These are phyloP conservation scores for Candida vaughaniae DNA, from an alignment of 805 yeast genomes.

Conservation along the genomic window DNA sequence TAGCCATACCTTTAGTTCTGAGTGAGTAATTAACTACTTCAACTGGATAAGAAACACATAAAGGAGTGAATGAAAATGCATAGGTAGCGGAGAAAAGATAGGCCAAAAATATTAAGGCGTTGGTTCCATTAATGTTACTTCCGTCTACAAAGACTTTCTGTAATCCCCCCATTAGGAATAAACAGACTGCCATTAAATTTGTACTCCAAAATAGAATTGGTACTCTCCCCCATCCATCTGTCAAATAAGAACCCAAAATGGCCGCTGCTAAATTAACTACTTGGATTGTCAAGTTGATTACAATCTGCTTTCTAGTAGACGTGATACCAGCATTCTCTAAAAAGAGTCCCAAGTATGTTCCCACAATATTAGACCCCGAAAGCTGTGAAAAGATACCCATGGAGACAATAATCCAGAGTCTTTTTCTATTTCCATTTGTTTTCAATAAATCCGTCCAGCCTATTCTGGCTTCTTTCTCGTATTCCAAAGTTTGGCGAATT, in stretches of 20 bases:
- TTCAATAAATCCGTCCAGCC: not conserved
- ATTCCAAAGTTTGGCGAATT: not conserved
- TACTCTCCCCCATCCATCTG: not conserved
- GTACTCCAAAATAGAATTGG: not conserved
- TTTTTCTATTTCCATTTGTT: not conserved
- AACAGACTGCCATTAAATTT: not conserved
- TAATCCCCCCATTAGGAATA: not conserved
- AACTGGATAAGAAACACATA: slow-evolving; percentile 12
- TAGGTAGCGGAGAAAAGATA: slow-evolving; percentile 2
- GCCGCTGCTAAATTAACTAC: not conserved
- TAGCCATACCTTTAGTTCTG: slow-evolving; percentile 15
- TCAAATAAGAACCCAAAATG: not conserved
- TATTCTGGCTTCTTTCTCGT: not conserved
- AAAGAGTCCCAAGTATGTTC: not conserved
- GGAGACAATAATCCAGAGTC: too few species aligned
- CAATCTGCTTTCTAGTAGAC: not conserved
- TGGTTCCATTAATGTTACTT: not conserved
- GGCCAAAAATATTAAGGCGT: not conserved
- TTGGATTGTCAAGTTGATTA: not conserved
- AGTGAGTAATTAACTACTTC: slow-evolving; percentile 10
- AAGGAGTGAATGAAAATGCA: slow-evolving; percentile 12
- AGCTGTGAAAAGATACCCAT: too few species aligned
- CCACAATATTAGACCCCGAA: too few species aligned
- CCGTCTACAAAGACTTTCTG: not conserved
- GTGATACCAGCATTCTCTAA: not conserved